Base-by-base conservation (phyloP, 179 eudicot genomes). In the Dionaea muscipula region DNA sequence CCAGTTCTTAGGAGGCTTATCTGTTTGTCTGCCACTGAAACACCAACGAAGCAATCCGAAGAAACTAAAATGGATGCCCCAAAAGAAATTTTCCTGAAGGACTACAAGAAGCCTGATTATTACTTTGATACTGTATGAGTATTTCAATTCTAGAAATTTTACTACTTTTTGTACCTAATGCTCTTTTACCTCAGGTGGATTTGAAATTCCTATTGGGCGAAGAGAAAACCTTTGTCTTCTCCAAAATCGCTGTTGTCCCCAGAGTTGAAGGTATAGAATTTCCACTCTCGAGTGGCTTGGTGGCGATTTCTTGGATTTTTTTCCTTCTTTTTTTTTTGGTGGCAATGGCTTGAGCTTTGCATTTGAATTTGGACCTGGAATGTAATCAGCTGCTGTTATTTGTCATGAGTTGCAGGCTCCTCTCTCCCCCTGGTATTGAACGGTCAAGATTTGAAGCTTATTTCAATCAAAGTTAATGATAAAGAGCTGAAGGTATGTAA, bases 51-150 rank as follows among this genome's bases (percentile, higher is more conserved):
- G 73, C 80, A 74, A 81, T 67, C 66, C 18, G 83, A 87, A 70
- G 86, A 78, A 51, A 46, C 68, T 57, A 71, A 68, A 22, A 93
- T 93, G 99, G 99, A 82, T 21, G 67, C 76, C 47, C 99, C 93
- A 40, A 93, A 83, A 60, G 99, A 93, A 68, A 81, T 93, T 55
- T 93, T 93, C 65, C 60, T 88, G 17, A 85, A 80, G 71, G 96
- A 93, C 61, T 93, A 88, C 74, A 84, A 88, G 75, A 65, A 75
- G 65, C 99, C 99, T 40, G 95, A 81, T 68, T 88, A 88, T 74
- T 88, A 79, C 60, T 93, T 93, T 72, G 95, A 88, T 55, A 61
- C 82, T 53, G 99, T 88, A 71, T 44, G 67, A 43, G 35, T n/a
- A n/a, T n/a, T n/a, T n/a, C n/a, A n/a, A n/a, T n/a, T n/a, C n/a